Percentiles rank a stretch among this genome's conserved stretches.
phyloP scores from a whole-genome alignment of 306 rosid species.

The Senna tora region DNA sequence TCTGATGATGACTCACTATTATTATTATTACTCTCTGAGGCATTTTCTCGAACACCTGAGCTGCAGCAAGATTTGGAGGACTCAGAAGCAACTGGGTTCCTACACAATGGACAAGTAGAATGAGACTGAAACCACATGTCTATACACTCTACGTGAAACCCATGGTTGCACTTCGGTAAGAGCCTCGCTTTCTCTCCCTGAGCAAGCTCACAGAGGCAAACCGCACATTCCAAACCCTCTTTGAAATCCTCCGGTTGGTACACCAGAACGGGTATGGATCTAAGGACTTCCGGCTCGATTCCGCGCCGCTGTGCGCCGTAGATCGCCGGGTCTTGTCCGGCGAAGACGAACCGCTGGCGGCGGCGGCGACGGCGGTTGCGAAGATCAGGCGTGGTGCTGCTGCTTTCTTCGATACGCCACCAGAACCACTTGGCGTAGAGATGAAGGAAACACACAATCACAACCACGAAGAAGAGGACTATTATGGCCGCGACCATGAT shows the following conservation, averaged over 20 bases:
- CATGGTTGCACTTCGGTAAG: constrained; percentile 84
- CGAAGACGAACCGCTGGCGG: constrained; percentile 60
- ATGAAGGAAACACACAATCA: constrained; percentile 59
- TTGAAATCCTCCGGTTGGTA: constrained; percentile 61
- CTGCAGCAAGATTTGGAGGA: not conserved
- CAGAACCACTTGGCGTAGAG: constrained; percentile 72
- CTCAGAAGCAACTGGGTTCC: constrained; percentile 61
- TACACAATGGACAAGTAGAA: constrained; percentile 86
- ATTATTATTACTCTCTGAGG: constrained; percentile 2
- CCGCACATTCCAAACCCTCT: constrained; percentile 88
- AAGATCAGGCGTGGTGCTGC: constrained; percentile 20
- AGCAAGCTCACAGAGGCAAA: constrained; percentile 76
- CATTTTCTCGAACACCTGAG: constrained; percentile 5
- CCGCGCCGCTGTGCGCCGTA: constrained; percentile 44
- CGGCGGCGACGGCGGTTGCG: constrained; percentile 46
- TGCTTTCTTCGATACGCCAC: constrained; percentile 44
- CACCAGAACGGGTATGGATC: constrained; percentile 58
- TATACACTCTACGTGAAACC: constrained; percentile 83
- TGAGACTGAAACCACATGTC: constrained; percentile 98
- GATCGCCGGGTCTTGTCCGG: constrained; percentile 49
- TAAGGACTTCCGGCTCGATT: constrained; percentile 64
- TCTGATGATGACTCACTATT: constrained; percentile 24
- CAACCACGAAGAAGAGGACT: constrained; percentile 65
- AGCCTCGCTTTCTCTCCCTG: constrained; percentile 75
- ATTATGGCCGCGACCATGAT: constrained; percentile 64